These are phyloP conservation scores for Magnaporthiopsis incrustans DNA, from an alignment of 2,329 filamentous ascomycete genomes.

Conservation along the genomic window DNA sequence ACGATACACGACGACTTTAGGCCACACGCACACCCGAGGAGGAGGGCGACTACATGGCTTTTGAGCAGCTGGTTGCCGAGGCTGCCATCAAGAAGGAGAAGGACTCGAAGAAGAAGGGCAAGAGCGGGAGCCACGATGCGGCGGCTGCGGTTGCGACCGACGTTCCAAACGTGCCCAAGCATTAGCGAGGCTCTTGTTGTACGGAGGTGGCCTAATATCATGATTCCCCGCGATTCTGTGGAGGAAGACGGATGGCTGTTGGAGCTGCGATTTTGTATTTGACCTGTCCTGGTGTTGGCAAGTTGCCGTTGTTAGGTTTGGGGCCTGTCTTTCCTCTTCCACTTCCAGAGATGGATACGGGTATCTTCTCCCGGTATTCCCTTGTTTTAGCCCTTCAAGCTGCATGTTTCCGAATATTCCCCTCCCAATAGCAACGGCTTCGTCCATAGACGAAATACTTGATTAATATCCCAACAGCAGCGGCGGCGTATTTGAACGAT, in stretches of 20 bases:
- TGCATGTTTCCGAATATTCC: background rate
- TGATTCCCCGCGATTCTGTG: background rate
- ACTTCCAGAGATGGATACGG: background rate
- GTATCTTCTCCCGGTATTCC: background rate
- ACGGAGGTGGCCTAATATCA: background rate
- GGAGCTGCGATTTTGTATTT: background rate
- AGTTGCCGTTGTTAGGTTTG: background rate
- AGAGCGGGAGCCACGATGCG: slow-evolving; percentile 43
- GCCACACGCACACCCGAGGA: slow-evolving; percentile 86
- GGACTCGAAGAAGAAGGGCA: slow-evolving; percentile 61
- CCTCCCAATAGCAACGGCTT: background rate
- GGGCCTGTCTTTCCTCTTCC: background rate
- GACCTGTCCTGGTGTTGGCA: background rate
- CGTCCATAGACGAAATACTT: background rate
- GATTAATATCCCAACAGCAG: too few species aligned
- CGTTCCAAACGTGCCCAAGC: slow-evolving; percentile 29
- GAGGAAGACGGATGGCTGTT: background rate
- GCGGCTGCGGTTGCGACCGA: slow-evolving; percentile 28
- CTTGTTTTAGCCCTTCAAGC: background rate
- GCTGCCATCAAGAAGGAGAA: slow-evolving; percentile 92
- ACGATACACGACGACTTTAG: slow-evolving; percentile 34
- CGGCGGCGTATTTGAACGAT: background rate
- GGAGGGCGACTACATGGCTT: slow-evolving; percentile 97
- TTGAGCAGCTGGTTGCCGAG: slow-evolving; percentile 95
- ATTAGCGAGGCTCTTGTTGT: background rate